Evolutionary conservation across 371 early-diverging fungal species (phyloP).

Genomic region (Basidiobolus meristosporus): DNA sequence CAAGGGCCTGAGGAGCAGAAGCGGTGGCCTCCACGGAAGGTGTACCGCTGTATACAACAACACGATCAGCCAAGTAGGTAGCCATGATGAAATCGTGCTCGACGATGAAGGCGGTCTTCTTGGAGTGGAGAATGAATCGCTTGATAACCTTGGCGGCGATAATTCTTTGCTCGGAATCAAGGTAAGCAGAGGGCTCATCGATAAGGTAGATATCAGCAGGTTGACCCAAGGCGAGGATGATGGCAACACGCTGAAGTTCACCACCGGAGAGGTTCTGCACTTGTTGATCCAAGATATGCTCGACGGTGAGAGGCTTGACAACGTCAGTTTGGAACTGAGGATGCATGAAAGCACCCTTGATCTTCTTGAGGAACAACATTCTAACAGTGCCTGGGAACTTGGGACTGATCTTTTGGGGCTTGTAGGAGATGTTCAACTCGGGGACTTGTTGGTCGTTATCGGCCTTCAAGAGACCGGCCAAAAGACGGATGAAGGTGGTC

Average conservation of each 20-base stretch:
- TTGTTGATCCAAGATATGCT: slow-evolving; percentile 85
- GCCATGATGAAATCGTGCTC: slow-evolving; percentile 99
- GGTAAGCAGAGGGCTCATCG: slow-evolving; percentile 99
- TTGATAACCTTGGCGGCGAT: slow-evolving; percentile 99
- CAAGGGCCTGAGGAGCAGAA: slow-evolving; percentile 64
- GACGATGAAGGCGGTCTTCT: slow-evolving; percentile 98
- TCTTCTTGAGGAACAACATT: slow-evolving; percentile 87
- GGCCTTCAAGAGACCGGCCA: slow-evolving; percentile 81
- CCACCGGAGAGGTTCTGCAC: slow-evolving; percentile 94
- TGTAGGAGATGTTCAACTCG: slow-evolving; percentile 83
- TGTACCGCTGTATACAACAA: slow-evolving; percentile 93
- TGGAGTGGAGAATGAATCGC: slow-evolving; percentile 91
- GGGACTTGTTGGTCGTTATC: slow-evolving; percentile 69
- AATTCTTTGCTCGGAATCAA: slow-evolving; percentile 99
- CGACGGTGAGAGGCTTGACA: slow-evolving; percentile 90
- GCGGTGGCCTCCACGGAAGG: slow-evolving; percentile 85
- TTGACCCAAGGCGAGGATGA: slow-evolving; percentile 85
- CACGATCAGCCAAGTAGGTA: slow-evolving; percentile 99
- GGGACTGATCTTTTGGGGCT: slow-evolving; percentile 98
- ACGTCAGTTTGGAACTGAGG: slow-evolving; percentile 97
- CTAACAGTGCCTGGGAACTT: slow-evolving; percentile 94
- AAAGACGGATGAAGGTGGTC: slow-evolving; percentile 93
- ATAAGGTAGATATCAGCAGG: slow-evolving; percentile 98
- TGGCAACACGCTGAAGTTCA: slow-evolving; percentile 99
- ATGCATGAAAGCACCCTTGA: slow-evolving; percentile 80